These are phyloP conservation scores for Fusarium continuum DNA, from an alignment of 2,329 filamentous ascomycete genomes.

Conservation along the genomic window DNA sequence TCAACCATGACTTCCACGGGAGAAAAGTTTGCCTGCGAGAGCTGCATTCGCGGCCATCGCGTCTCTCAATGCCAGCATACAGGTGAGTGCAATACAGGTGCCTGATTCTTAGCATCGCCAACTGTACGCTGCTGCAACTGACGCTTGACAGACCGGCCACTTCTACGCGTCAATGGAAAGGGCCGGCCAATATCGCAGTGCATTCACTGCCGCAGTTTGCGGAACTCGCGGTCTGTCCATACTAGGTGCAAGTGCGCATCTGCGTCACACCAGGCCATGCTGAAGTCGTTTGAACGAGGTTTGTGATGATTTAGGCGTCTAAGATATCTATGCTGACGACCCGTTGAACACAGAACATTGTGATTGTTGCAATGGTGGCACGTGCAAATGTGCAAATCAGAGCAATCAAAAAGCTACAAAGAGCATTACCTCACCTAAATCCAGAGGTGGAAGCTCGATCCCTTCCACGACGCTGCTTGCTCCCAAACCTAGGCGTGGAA, in stretches of 20 bases:
- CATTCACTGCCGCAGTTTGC: slow-evolving; percentile 21
- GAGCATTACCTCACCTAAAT: background rate
- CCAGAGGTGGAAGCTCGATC: background rate
- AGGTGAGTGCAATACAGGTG: background rate
- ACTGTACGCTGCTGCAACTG: background rate
- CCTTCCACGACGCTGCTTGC: background rate
- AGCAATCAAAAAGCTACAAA: background rate
- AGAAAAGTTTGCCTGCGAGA: slow-evolving; percentile 26
- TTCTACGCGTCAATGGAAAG: slow-evolving; percentile 22
- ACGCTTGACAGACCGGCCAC: slow-evolving; percentile 14
- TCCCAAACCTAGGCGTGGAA: accelerated
- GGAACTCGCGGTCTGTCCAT: slow-evolving; percentile 22
- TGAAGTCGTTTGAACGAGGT: slow-evolving; percentile 11
- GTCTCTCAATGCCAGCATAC: slow-evolving; percentile 28
- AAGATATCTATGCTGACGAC: background rate
- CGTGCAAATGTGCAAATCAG: slow-evolving; percentile 15
- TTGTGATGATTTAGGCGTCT: background rate
- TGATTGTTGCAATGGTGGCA: slow-evolving; percentile 2
- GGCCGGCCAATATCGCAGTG: slow-evolving; percentile 32
- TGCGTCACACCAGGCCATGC: background rate
- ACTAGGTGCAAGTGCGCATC: slow-evolving; percentile 28
- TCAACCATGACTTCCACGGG: slow-evolving; percentile 7
- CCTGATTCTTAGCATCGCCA: too few relatives aligned
- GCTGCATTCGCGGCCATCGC: slow-evolving; percentile 29
- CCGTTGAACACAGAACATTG: slow-evolving; percentile 5